A percentile compares a stretch with the other conserved stretches of the same genome.
phyloP scores from a whole-genome alignment of 2,329 filamentous ascomycete genomes.

The Beauveria caledonica region DNA sequence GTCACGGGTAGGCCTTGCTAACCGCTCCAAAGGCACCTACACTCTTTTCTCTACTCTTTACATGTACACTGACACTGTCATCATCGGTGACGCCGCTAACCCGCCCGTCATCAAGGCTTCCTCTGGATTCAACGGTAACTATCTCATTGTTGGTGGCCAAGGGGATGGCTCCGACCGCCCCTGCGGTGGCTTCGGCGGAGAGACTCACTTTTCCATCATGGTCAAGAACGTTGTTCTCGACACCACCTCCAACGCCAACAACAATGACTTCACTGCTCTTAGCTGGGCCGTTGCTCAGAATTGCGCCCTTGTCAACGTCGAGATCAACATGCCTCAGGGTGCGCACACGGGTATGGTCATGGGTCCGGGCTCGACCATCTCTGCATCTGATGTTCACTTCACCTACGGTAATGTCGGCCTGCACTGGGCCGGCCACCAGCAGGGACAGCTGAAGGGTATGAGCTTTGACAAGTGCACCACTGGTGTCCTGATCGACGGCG shows the following conservation, averaged over 20 bases:
- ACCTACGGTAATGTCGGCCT: conserved; percentile 15
- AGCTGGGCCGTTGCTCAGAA: conserved; percentile 18
- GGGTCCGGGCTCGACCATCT: conserved; percentile 15
- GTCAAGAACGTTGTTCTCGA: conserved; percentile 17
- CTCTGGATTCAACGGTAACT: conserved; percentile 52
- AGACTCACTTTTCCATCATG: conserved; percentile 17
- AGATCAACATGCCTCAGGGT: conserved; percentile 12
- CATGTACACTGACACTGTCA: conserved; percentile 53
- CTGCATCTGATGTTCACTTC: conserved; percentile 14
- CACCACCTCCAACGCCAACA: conserved; percentile 14
- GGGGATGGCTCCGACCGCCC: conserved; percentile 12
- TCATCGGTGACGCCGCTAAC: conserved; percentile 66
- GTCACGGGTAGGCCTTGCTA: neutral
- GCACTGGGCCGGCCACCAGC: conserved; percentile 14
- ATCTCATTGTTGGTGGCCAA: conserved; percentile 15
- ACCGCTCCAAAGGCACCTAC: conserved; percentile 12
- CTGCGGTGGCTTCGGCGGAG: conserved; percentile 14
- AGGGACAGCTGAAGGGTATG: conserved; percentile 9
- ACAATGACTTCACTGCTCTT: conserved; percentile 12
- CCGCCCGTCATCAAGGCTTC: conserved; percentile 63
- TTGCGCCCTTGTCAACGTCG: conserved; percentile 16
- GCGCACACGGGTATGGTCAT: conserved; percentile 16
- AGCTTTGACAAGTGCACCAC: conserved; percentile 9
- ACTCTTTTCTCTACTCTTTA: conserved; percentile 13
- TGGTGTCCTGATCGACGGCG: conserved; percentile 12